These are phyloP conservation scores for Xylariaceae sp. DNA, from an alignment of 2,329 filamentous ascomycete genomes.

Conservation along the genomic window DNA sequence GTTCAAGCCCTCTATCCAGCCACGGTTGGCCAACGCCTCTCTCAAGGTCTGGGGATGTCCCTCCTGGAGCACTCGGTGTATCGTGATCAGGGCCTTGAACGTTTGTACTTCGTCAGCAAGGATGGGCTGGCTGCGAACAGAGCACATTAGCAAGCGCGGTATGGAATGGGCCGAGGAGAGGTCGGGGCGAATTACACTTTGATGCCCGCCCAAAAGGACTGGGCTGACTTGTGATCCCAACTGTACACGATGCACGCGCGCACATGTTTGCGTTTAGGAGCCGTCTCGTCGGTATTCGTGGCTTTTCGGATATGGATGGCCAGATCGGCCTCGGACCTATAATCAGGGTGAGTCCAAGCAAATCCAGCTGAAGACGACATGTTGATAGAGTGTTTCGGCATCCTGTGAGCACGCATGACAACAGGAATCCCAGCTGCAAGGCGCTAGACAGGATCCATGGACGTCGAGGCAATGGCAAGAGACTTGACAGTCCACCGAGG, in stretches of 20 bases:
- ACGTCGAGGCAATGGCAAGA: conserved; percentile 4
- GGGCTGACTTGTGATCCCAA: conserved; percentile 96
- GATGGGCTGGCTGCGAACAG: conserved; percentile 86
- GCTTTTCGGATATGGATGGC: conserved; percentile 67
- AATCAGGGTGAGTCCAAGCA: conserved; percentile 15
- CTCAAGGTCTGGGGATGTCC: conserved; percentile 82
- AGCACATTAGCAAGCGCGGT: too few species aligned
- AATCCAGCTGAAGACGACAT: conserved; percentile 16
- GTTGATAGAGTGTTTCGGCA: not conserved
- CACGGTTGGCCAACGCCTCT: conserved; percentile 82
- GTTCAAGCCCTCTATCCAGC: conserved; percentile 89
- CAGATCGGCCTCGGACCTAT: conserved; percentile 62
- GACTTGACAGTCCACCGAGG: too few species aligned
- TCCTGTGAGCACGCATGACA: not conserved
- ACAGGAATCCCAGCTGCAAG: too few species aligned
- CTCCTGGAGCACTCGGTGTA: conserved; percentile 96
- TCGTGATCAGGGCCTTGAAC: conserved; percentile 94
- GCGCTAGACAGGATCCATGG: not conserved
- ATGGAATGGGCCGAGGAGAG: too few species aligned
- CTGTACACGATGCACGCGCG: conserved; percentile 97
- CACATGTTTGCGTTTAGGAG: conserved; percentile 83
- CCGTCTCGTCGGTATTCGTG: conserved; percentile 62
- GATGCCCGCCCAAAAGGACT: conserved; percentile 95
- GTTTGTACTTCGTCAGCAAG: conserved; percentile 97
- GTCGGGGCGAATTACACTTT: conserved; percentile 68